A percentile compares a stretch with the other conserved stretches of the same genome.
Evolutionary conservation across 768 basidiomycete genomes (phyloP).

Genomic region (Clitopilus passeckerianus): DNA sequence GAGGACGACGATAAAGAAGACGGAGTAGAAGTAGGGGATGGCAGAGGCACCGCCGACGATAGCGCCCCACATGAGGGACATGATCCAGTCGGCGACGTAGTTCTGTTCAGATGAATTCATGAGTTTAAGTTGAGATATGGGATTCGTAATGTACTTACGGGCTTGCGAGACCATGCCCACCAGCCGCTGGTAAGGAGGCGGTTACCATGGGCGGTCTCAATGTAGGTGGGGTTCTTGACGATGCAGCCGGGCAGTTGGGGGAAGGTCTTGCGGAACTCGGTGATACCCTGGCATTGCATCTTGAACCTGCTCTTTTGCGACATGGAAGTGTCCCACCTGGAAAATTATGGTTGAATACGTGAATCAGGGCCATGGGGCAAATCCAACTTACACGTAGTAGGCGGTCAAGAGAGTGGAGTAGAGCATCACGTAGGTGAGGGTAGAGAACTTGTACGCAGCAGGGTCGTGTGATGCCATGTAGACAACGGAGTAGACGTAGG

Average conservation of each 20-base stretch:
- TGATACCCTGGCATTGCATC: slow-evolving; percentile 92
- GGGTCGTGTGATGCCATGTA: slow-evolving; percentile 98
- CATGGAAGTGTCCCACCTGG: slow-evolving; percentile 91
- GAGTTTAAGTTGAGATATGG: neutral
- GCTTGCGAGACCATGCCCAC: slow-evolving; percentile 95
- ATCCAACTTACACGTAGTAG: slow-evolving; percentile 75
- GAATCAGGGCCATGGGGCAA: slow-evolving; percentile 1
- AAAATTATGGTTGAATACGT: neutral
- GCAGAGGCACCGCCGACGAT: slow-evolving; percentile 68
- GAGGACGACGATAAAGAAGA: slow-evolving; percentile 93
- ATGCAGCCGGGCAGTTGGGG: slow-evolving; percentile 85
- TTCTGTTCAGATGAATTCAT: slow-evolving; percentile 42
- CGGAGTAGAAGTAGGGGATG: slow-evolving; percentile 95
- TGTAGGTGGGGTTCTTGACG: slow-evolving; percentile 81
- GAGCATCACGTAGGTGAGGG: slow-evolving; percentile 64
- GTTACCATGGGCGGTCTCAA: slow-evolving; percentile 94
- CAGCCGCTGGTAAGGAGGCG: slow-evolving; percentile 88
- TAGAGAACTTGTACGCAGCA: slow-evolving; percentile 81
- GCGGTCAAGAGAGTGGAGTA: slow-evolving; percentile 75
- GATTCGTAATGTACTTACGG: slow-evolving; percentile 41
- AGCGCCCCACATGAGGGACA: slow-evolving; percentile 83
- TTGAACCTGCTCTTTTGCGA: slow-evolving; percentile 97
- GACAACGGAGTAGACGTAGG: slow-evolving; percentile 95
- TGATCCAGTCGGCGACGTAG: slow-evolving; percentile 90
- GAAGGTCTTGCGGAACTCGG: slow-evolving; percentile 84